Evolutionary conservation across 140 eudicot genomes (phyloP).

Genomic region (Erigeron philadelphicus): DNA sequence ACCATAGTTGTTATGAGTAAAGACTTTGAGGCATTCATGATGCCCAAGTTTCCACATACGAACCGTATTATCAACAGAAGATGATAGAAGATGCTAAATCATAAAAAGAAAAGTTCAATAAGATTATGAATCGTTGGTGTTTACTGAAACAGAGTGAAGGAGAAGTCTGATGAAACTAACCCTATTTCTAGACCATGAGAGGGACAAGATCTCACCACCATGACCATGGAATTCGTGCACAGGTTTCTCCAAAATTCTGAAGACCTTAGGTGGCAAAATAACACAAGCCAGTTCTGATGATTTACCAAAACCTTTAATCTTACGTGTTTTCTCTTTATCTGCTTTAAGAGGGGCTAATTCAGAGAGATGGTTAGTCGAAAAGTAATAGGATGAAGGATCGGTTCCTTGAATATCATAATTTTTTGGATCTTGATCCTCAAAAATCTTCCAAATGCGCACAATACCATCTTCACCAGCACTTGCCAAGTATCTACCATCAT

Average conservation of each 20-base stretch:
- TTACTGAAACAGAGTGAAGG: background rate
- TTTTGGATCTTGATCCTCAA: constrained; percentile 51
- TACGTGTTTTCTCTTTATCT: constrained; percentile 44
- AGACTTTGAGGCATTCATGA: constrained; percentile 54
- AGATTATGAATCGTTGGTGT: background rate
- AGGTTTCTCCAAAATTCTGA: constrained; percentile 55
- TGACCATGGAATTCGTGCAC: constrained; percentile 71
- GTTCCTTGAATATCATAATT: constrained; percentile 29
- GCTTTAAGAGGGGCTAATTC: constrained; percentile 44
- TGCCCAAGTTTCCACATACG: constrained; percentile 77
- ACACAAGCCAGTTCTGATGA: constrained; percentile 56
- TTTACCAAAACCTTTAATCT: constrained; percentile 39
- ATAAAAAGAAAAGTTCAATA: background rate
- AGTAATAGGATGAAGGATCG: constrained; percentile 40
- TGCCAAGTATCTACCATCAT: constrained; percentile 66
- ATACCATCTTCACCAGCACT: constrained; percentile 74
- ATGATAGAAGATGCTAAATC: constrained; percentile 67
- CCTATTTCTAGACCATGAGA: constrained; percentile 75
- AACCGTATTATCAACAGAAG: constrained; percentile 78
- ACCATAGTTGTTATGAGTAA: constrained; percentile 76
- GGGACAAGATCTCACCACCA: constrained; percentile 61
- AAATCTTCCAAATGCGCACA: constrained; percentile 68
- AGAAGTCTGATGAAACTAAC: constrained; percentile 37
- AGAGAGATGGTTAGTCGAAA: constrained; percentile 46
- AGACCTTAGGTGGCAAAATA: constrained; percentile 60